These are phyloP conservation scores for Heterobasidion occidentale DNA, from an alignment of 1,284 basidiomycete genomes.

Conservation along the genomic window DNA sequence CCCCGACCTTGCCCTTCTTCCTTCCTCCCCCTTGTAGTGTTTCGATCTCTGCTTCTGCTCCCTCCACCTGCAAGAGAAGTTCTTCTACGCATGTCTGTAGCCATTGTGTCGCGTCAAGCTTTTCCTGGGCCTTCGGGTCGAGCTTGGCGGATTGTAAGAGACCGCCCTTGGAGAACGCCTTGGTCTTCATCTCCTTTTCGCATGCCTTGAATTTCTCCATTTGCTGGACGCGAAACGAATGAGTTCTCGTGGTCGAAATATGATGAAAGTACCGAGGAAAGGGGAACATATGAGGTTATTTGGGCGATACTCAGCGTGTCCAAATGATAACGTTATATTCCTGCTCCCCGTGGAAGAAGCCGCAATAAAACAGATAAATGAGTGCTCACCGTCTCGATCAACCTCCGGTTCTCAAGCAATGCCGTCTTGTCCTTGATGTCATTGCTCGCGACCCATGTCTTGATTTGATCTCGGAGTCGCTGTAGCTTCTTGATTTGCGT, in stretches of 20 bases:
- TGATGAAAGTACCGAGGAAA: neutral
- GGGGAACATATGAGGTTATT: neutral
- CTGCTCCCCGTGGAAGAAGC: neutral
- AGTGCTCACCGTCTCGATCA: slow-evolving; percentile 92
- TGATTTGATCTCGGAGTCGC: slow-evolving; percentile 96
- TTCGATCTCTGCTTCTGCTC: slow-evolving; percentile 94
- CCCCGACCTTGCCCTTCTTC: slow-evolving; percentile 75
- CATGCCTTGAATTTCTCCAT: slow-evolving; percentile 99
- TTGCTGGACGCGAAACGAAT: slow-evolving; percentile 57
- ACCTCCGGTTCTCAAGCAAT: slow-evolving; percentile 86
- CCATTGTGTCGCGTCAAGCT: slow-evolving; percentile 86
- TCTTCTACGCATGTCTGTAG: slow-evolving; percentile 86
- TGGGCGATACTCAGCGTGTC: too few species aligned
- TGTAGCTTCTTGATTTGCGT: slow-evolving; percentile 99
- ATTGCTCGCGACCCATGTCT: slow-evolving; percentile 96
- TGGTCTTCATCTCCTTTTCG: slow-evolving; percentile 99
- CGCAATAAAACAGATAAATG: neutral
- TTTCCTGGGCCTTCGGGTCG: slow-evolving; percentile 96
- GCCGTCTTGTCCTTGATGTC: slow-evolving; percentile 99
- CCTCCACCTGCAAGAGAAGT: slow-evolving; percentile 88
- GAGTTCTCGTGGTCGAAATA: neutral
- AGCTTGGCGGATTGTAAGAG: slow-evolving; percentile 91
- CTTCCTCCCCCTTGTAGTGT: slow-evolving; percentile 76
- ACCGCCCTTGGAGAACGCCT: slow-evolving; percentile 99
- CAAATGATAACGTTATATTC: too few species aligned